A percentile compares a stretch with the other conserved stretches of the same genome.
These are phyloP conservation scores for Cercophora newfieldiana DNA, from an alignment of 495 filamentous ascomycete species.

Conservation along the genomic window DNA sequence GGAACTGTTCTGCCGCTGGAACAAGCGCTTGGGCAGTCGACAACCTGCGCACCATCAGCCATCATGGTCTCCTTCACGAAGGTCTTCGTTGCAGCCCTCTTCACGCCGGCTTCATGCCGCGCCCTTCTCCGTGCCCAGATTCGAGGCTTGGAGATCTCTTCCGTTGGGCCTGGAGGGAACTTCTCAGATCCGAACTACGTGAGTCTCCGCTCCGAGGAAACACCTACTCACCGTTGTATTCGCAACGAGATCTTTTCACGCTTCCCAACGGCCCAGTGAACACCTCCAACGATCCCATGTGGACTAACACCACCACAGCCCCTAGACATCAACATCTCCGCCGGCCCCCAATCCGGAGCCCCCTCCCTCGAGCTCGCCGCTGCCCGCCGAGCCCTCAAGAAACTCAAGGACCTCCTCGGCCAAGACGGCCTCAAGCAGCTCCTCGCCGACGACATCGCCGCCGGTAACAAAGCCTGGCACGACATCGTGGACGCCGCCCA, in stretches of 20 bases:
- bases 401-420: conserved; percentile 25
- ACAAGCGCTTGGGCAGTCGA: no score
- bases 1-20: no score
- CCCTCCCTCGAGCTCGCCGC: conserved; percentile 15
- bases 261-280: no score
- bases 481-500: conserved; percentile 9
- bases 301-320: not conserved
- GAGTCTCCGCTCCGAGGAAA: not conserved
- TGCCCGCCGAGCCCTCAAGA: conserved; percentile 19
- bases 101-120: not conserved
- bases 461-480: conserved; percentile 25
- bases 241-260: no score
- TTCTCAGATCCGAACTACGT: not conserved
- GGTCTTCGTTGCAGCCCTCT: not conserved
- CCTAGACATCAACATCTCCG: not conserved
- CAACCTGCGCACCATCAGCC: not conserved
- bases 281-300: no score
- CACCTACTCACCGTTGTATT: no score
- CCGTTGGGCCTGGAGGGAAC: not conserved
- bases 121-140: not conserved
- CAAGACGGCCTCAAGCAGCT: conserved; percentile 14
- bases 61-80: not conserved
- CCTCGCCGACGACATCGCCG: conserved; percentile 20
- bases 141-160: not conserved
- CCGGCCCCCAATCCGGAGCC: not conserved